Conservation (phyloP, 169 alveolate species). For the Eimeria falciformis region DNA sequence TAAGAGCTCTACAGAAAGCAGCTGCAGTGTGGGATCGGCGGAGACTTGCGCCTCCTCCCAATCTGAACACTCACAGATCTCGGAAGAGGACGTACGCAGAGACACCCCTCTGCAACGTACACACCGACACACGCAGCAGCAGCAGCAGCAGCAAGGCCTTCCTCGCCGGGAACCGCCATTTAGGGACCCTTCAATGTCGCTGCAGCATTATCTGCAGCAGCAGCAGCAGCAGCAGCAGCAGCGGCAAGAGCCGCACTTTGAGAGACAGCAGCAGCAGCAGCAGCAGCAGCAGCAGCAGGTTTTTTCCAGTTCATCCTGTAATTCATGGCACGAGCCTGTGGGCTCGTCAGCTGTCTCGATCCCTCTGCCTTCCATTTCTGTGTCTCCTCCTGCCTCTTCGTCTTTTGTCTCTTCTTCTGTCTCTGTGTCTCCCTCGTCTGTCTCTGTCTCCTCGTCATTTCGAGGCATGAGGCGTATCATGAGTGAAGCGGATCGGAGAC, state of each 20-base stretch:
- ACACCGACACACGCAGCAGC: not conserved
- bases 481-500: too few relatives aligned
- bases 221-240: constrained; percentile 4
- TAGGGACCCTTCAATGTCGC: not conserved
- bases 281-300: constrained; percentile 22
- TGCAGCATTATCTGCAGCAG: not conserved
- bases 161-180: not conserved
- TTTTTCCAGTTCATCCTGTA: too few relatives aligned
- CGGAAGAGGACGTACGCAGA: constrained; percentile 30
- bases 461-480: too few relatives aligned
- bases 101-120: not conserved
- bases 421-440: too few relatives aligned
- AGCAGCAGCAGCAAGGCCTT: not conserved
- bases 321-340: too few relatives aligned
- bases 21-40: constrained; percentile 19
- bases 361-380: too few relatives aligned
- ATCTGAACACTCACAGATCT: not conserved
- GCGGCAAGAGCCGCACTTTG: not conserved
- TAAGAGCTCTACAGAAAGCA: constrained; percentile 19
- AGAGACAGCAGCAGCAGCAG: not conserved
- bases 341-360: too few relatives aligned
- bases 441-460: too few relatives aligned
- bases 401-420: too few relatives aligned
- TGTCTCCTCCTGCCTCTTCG: too few relatives aligned
- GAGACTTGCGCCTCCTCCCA: constrained; percentile 15